A percentile compares a stretch with the other conserved stretches of the same genome.
Evolutionary conservation across 73 alveolate species (phyloP).

Genomic region (Paraurostyla sp.): DNA sequence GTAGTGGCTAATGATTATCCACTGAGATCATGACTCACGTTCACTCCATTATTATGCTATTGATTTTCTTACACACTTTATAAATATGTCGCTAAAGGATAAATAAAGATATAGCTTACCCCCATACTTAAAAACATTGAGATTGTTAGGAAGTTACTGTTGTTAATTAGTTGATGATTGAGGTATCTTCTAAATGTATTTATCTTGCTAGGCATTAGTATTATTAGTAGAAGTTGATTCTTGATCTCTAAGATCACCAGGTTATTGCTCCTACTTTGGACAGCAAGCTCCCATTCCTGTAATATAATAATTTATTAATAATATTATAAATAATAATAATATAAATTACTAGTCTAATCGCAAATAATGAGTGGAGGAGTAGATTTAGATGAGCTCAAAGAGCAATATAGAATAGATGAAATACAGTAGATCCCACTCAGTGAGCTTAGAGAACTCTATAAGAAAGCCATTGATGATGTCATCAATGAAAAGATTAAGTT

Average conservation of each 20-base stretch:
- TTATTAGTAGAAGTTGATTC: neutral
- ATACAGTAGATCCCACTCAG: conserved; percentile 5
- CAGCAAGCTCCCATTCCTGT: neutral
- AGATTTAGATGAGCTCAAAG: neutral
- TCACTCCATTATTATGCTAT: neutral
- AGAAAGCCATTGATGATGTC: conserved; percentile 16
- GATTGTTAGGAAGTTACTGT: neutral
- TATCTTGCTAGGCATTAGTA: neutral
- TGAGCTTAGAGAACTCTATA: neutral
- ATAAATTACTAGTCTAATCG: neutral
- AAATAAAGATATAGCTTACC: neutral
- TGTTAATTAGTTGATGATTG: neutral
- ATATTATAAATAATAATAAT: neutral
- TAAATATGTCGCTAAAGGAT: neutral
- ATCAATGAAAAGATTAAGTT: neutral
- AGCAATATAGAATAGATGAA: neutral
- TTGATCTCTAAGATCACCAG: neutral
- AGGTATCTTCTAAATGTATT: neutral
- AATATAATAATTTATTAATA: neutral
- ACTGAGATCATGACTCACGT: conserved; percentile 3
- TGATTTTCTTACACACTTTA: neutral
- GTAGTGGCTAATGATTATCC: conserved; percentile 20
- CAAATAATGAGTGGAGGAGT: conserved; percentile 54
- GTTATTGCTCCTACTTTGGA: neutral
- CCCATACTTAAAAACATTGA: neutral